phyloP scores from a whole-genome alignment of 305 asterid species.

The Plantago lanceolata region DNA sequence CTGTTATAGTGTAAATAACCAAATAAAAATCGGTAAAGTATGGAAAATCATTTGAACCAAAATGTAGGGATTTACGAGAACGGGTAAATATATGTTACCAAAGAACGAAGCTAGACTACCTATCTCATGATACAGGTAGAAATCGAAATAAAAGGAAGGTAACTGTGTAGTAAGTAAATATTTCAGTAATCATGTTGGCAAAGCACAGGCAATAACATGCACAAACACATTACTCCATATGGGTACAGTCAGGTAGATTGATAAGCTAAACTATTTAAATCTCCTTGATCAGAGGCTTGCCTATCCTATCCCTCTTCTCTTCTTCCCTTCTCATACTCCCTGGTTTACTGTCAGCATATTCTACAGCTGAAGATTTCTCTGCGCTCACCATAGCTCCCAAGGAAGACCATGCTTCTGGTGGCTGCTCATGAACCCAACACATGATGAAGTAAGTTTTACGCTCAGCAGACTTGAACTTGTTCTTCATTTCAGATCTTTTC shows the following conservation, averaged over 20 bases:
- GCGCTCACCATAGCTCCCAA: conserved; percentile 46
- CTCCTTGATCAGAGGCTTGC: conserved; percentile 63
- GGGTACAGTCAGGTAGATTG: background rate
- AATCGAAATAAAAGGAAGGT: too few relatives aligned
- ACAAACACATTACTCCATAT: too few relatives aligned
- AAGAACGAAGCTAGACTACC: too few relatives aligned
- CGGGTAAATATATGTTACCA: too few relatives aligned
- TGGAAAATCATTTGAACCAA: too few relatives aligned
- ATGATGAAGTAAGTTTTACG: conserved; percentile 62
- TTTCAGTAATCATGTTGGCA: too few relatives aligned
- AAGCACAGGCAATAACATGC: too few relatives aligned
- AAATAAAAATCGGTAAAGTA: too few relatives aligned
- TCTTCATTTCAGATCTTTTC: conserved; percentile 41
- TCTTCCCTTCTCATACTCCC: conserved; percentile 18
- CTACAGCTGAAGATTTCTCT: conserved; percentile 52
- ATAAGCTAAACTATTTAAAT: conserved; percentile 23
- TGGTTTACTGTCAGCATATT: conserved; percentile 30
- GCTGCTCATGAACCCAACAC: conserved; percentile 93
- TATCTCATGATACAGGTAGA: too few relatives aligned
- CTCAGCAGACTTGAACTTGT: conserved; percentile 57
- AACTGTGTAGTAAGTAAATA: too few relatives aligned
- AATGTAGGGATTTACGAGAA: too few relatives aligned
- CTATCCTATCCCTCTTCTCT: conserved; percentile 31
- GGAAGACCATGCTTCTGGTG: conserved; percentile 54
- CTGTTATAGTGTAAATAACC: too few relatives aligned